Percentiles rank a stretch among this genome's conserved stretches.
Conservation (phyloP, 495 filamentous ascomycete genomes). For the Xylaria grammica region DNA sequence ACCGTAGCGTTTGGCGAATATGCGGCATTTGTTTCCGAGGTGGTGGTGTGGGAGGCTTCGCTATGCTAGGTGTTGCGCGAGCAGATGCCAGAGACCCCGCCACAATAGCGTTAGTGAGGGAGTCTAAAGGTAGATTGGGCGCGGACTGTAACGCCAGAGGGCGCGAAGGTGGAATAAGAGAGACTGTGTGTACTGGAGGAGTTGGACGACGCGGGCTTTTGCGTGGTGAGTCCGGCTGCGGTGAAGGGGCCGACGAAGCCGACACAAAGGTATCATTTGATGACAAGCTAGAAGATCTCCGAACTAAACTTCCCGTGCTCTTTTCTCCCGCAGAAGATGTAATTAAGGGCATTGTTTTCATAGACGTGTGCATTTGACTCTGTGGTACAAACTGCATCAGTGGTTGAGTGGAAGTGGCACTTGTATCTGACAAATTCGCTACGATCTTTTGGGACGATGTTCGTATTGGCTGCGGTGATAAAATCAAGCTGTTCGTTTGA, state of each 20-base stretch:
- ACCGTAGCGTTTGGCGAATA: slow-evolving; percentile 77
- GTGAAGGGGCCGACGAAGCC: slow-evolving; percentile 48
- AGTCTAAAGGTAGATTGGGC: slow-evolving; percentile 44
- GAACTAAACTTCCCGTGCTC: background rate
- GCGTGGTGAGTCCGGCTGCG: slow-evolving; percentile 33
- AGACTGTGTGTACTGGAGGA: slow-evolving; percentile 16
- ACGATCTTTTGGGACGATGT: slow-evolving; percentile 27
- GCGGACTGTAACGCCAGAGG: slow-evolving; percentile 22
- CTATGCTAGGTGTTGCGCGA: slow-evolving; percentile 36
- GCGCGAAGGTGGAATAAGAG: slow-evolving; percentile 17
- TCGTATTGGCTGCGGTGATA: slow-evolving; percentile 28
- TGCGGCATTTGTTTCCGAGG: slow-evolving; percentile 41
- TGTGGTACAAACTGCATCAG: background rate
- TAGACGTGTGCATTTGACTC: slow-evolving; percentile 2
- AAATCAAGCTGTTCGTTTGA: slow-evolving; percentile 20
- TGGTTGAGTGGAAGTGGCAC: background rate
- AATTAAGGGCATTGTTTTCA: background rate
- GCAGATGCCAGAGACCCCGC: slow-evolving; percentile 84
- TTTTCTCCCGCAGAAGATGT: slow-evolving; percentile 3
- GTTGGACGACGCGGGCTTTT: slow-evolving; percentile 24
- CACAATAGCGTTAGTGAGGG: slow-evolving; percentile 75
- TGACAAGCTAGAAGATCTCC: slow-evolving; percentile 39
- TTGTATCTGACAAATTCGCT: background rate
- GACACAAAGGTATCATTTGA: slow-evolving; percentile 55
- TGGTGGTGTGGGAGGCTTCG: slow-evolving; percentile 36